These are phyloP conservation scores for Primulina tabacum DNA, from an alignment of 257 asterid genomes.

Conservation along the genomic window DNA sequence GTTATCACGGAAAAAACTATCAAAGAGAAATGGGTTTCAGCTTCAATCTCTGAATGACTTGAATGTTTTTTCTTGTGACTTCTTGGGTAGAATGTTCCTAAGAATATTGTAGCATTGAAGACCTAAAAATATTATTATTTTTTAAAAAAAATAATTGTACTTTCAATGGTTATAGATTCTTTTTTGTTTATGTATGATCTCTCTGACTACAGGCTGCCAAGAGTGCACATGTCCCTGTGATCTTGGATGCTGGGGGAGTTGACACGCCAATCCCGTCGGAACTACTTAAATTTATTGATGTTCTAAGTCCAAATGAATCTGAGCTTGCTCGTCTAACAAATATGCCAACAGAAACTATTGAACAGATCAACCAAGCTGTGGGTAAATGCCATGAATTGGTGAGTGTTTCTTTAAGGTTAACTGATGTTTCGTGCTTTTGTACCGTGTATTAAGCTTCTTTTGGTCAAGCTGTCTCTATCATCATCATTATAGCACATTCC, in stretches of 20 bases:
- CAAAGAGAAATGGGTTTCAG: neutral
- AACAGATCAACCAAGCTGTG: slow-evolving; percentile 78
- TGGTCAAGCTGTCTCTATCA: neutral
- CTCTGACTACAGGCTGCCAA: slow-evolving; percentile 66
- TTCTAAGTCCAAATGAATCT: slow-evolving; percentile 88
- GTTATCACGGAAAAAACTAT: neutral
- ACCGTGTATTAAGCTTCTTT: slow-evolving; percentile 1
- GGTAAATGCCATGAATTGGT: slow-evolving; percentile 76
- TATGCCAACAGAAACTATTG: slow-evolving; percentile 76
- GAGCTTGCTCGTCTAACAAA: slow-evolving; percentile 85
- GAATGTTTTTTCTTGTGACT: neutral
- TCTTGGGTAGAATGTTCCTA: neutral
- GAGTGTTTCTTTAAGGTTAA: slow-evolving; percentile 22
- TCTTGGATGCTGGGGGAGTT: slow-evolving; percentile 96
- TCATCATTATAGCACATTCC: no score
- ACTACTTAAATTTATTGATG: slow-evolving; percentile 51
- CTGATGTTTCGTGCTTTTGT: slow-evolving; percentile 5
- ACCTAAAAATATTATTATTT: neutral
- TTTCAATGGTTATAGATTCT: neutral
- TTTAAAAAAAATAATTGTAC: neutral
- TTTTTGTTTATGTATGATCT: slow-evolving; percentile 17
- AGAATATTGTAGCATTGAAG: neutral
- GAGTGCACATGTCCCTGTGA: slow-evolving; percentile 71
- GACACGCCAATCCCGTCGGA: slow-evolving; percentile 79
- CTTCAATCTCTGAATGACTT: neutral